Evolutionary conservation across 2,329 filamentous ascomycete species (phyloP), one percentile per base, ranked within the genome.

Genomic region (Talaromyces sp.): DNA sequence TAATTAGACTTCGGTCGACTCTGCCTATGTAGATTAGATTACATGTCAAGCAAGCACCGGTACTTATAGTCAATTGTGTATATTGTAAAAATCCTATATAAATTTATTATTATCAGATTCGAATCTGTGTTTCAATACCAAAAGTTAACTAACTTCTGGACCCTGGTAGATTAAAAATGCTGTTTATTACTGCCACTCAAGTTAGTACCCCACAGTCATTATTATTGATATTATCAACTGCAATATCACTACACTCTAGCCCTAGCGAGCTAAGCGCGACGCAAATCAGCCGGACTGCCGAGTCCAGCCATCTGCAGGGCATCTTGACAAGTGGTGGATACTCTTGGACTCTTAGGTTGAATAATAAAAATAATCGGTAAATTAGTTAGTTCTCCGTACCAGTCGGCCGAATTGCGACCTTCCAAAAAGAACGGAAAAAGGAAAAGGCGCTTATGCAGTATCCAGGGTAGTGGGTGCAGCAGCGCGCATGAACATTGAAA

Each of bases 261-360:
- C 46, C 19, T 49, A 56, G 43, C 32, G 54, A 35, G 46, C 8
- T 60, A 60, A 53, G 58, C 58, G 58, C 49, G 43, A 56, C 26
- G 14, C 19, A 60, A 52, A 57, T 38, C 35, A 38, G 35, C 35
- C 35, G 35, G 35, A 38, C 14, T n/a, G 17, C 14, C 35, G 35
- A n/a, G 7, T 38, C 35, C 14, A 38, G 8, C 35, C 35, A 53
- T 51, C 43, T 21, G 41, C 29, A 52, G 27, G 43, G n/a, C n/a
- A n/a, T 31, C 27, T 29, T 57, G 43, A n/a, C 32, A 17, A n/a
- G n/a, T n/a, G n/a, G n/a, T n/a, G n/a, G n/a, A n/a, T n/a, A n/a
- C n/a, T n/a, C n/a, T n/a, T n/a, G n/a, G n/a, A n/a, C n/a, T n/a
- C n/a, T n/a, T n/a, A n/a, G n/a, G n/a, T n/a, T n/a, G n/a, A n/a